phyloP scores from a whole-genome alignment of 2,329 filamentous ascomycete species.

The Claviceps africana region DNA sequence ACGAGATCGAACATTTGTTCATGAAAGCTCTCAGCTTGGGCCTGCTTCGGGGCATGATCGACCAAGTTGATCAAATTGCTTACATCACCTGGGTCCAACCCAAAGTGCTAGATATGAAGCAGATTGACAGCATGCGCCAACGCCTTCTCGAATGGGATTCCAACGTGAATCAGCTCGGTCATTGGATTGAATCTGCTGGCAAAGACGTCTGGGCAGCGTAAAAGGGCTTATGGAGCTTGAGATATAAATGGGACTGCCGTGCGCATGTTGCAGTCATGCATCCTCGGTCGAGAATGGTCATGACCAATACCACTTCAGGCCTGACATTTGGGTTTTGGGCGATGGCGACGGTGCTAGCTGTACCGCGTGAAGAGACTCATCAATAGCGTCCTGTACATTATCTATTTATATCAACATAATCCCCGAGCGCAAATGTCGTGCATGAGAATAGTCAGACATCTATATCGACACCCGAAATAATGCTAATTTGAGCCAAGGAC shows the following conservation, averaged over 20 bases:
- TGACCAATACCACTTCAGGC: background rate
- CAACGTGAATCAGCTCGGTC: constrained; percentile 88
- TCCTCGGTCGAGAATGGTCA: background rate
- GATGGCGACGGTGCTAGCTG: background rate
- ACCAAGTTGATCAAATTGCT: constrained; percentile 88
- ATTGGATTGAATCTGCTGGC: constrained; percentile 89
- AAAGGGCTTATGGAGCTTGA: constrained; percentile 7
- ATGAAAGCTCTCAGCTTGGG: constrained; percentile 98
- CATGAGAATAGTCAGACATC: background rate
- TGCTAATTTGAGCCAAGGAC: constrained; percentile 28
- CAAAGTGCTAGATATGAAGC: constrained; percentile 89
- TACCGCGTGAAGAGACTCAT: background rate
- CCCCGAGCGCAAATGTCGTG: background rate
- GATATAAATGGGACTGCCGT: background rate
- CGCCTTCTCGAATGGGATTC: constrained; percentile 88
- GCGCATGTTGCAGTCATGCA: background rate
- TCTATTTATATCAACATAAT: background rate
- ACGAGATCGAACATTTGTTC: constrained; percentile 94
- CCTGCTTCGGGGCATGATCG: constrained; percentile 78
- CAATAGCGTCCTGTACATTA: background rate
- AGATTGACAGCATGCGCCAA: constrained; percentile 84
- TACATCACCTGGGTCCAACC: constrained; percentile 98
- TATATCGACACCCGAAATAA: background rate
- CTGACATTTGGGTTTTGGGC: background rate
- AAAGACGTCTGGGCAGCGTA: constrained; percentile 92